Evolutionary conservation across 2,329 filamentous ascomycete genomes (phyloP), one percentile per base, ranked within the genome.

Genomic region (Rosellinia necatrix): DNA sequence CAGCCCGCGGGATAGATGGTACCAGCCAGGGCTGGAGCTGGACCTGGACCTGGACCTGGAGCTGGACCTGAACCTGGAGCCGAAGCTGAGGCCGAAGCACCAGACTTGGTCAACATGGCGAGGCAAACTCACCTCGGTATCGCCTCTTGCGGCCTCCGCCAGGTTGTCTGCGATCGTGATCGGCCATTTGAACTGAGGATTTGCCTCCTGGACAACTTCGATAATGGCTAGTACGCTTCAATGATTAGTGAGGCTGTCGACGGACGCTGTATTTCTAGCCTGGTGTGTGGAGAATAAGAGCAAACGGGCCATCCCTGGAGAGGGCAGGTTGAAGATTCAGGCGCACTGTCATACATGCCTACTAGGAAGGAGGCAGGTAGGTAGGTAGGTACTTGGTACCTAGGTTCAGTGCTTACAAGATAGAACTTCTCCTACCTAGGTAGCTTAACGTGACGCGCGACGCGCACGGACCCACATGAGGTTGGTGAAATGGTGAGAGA

Each of bases 91-190:
- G 22, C 38, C n/a, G 15, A 17, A 41, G 35, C n/a, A 17, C 41
- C 15, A n/a, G 30, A 15, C 35, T 43, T 48, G 34, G 5, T 44
- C 13, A 44, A 25, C 24, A 54, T 29, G 10, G 19, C 42, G 7
- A 22, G 53, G 40, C 37, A 9, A 22, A 43, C 78, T 64, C 72
- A 92, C 91, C 91, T 89, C 90, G 82, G 70, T 87, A 88, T 70
- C 91, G 84, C 68, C 89, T 82, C 76, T 96, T 96, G 72, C 89
- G 86, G 66, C 84, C 75, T 12, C 71, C 68, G 78, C 72, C 49
- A 19, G 55, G 29, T 54, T 81, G 81, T 70, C 86, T 74, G 61
- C 81, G 76, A 61, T 85, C 82, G 72, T 82, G 78, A 65, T 86
- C 83, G 42, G 79, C 78, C 83, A 86, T 81, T 51, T 59, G 67